A percentile compares a stretch with the other conserved stretches of the same genome.
phyloP scores from a whole-genome alignment of 2,329 filamentous ascomycete species.

The Nigrospora oryzae region DNA sequence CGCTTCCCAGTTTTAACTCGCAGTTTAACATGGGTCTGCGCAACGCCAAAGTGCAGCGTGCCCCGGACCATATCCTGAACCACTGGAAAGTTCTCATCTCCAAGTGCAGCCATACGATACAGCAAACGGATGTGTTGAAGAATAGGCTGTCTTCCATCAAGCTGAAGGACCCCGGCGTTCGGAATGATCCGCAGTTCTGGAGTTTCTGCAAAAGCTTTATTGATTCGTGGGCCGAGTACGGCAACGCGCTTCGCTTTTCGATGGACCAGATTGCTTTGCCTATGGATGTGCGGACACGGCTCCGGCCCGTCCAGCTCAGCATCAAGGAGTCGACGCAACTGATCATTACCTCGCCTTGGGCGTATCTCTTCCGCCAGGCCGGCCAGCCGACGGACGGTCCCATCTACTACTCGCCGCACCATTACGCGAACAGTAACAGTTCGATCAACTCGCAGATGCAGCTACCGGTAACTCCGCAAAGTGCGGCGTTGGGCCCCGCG shows the following conservation, averaged over 20 bases:
- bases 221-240: constrained; percentile 60
- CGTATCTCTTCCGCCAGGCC: constrained; percentile 29
- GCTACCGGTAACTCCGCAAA: constrained; percentile 79
- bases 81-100: constrained; percentile 64
- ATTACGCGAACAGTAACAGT: constrained; percentile 21
- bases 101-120: constrained; percentile 61
- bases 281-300: constrained; percentile 61
- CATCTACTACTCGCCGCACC: constrained; percentile 19
- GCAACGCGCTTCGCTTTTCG: constrained; percentile 47
- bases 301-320: constrained; percentile 73
- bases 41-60: constrained; percentile 50
- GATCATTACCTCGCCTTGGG: constrained; percentile 56
- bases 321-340: constrained; percentile 72
- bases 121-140: constrained; percentile 66
- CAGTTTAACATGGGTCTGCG: constrained; percentile 60
- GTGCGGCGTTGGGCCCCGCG: constrained; percentile 80
- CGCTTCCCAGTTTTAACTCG: constrained; percentile 59
- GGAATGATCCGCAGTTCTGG: constrained; percentile 56
- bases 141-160: constrained; percentile 70
- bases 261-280: constrained; percentile 44
- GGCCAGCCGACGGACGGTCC: constrained; percentile 13
- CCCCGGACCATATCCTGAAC: constrained; percentile 50
- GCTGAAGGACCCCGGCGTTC: constrained; percentile 71
- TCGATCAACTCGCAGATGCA: constrained; percentile 18
- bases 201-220: constrained; percentile 68